Percentiles rank a stretch among this genome's conserved stretches.
These are phyloP conservation scores for Leishmania tropica DNA, from an alignment of 208 protist genomes.

Conservation along the genomic window DNA sequence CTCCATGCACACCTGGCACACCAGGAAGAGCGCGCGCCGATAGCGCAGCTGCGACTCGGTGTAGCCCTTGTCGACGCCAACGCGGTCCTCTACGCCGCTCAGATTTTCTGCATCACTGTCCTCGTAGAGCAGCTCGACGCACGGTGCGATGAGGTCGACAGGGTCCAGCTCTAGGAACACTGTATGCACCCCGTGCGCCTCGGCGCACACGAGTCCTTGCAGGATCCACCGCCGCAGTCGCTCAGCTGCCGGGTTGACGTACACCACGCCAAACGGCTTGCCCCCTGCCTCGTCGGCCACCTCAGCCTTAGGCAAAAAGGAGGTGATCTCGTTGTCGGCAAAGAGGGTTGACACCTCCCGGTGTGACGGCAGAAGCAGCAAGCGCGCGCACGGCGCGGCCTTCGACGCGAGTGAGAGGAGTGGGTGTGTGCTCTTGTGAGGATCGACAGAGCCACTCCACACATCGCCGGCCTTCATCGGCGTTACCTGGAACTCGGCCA, in stretches of 20 bases:
- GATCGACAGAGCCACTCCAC: neutral
- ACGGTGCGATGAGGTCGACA: slow-evolving; percentile 59
- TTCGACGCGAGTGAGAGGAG: slow-evolving; percentile 15
- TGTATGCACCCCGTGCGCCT: slow-evolving; percentile 65
- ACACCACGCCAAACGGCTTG: slow-evolving; percentile 39
- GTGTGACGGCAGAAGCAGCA: slow-evolving; percentile 61
- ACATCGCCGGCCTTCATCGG: neutral
- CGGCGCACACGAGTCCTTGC: slow-evolving; percentile 74
- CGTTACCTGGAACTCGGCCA: slow-evolving; percentile 19
- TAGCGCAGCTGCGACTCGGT: slow-evolving; percentile 29
- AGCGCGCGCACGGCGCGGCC: slow-evolving; percentile 53
- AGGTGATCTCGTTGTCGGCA: slow-evolving; percentile 23
- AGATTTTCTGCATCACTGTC: slow-evolving; percentile 26
- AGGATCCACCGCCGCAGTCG: slow-evolving; percentile 79
- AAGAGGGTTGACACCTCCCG: slow-evolving; percentile 41
- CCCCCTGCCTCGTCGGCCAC: neutral
- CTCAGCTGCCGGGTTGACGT: slow-evolving; percentile 76
- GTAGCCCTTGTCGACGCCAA: neutral
- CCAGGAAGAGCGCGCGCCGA: slow-evolving; percentile 61
- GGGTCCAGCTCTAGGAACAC: slow-evolving; percentile 81
- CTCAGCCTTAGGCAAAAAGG: slow-evolving; percentile 13
- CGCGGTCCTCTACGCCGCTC: neutral
- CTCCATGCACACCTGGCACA: slow-evolving; percentile 86
- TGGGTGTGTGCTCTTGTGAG: slow-evolving; percentile 38
- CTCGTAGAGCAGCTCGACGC: slow-evolving; percentile 70